These are phyloP conservation scores for Zarea fungicola DNA, from an alignment of 2,329 filamentous ascomycete species.

Conservation along the genomic window DNA sequence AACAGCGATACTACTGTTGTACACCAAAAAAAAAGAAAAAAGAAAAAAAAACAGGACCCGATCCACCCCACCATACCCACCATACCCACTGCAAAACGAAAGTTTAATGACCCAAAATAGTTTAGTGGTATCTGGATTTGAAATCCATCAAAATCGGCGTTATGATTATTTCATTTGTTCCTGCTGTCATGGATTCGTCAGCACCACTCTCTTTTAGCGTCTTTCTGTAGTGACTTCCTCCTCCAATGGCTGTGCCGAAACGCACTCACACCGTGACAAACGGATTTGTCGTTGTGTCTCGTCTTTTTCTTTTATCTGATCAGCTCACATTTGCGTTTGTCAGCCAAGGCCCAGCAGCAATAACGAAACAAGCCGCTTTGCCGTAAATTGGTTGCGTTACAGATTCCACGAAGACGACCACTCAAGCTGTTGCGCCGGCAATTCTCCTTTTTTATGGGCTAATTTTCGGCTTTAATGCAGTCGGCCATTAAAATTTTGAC, in stretches of 20 bases:
- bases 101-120: not conserved
- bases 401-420: too few species aligned
- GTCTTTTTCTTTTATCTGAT: slow-evolving; percentile 7
- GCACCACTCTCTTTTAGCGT: not conserved
- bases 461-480: too few species aligned
- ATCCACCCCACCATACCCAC: not conserved
- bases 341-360: slow-evolving; percentile 5
- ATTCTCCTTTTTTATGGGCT: too few species aligned
- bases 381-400: not conserved
- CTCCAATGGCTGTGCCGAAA: not conserved
- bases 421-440: too few species aligned
- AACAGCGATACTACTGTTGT: not conserved
- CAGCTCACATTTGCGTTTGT: not conserved
- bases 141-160: too few species aligned
- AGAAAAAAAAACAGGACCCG: not conserved
- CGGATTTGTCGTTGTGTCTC: slow-evolving; percentile 4
- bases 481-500: too few species aligned
- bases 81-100: not conserved
- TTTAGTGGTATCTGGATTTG: not conserved
- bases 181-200: not conserved
- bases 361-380: too few species aligned
- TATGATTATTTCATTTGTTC: not conserved
- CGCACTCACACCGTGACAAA: not conserved
- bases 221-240: too few species aligned
- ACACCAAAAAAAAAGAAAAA: not conserved